Base-by-base conservation (phyloP, 495 filamentous ascomycete genomes). In the Penicillium macrosclerotiorum region DNA sequence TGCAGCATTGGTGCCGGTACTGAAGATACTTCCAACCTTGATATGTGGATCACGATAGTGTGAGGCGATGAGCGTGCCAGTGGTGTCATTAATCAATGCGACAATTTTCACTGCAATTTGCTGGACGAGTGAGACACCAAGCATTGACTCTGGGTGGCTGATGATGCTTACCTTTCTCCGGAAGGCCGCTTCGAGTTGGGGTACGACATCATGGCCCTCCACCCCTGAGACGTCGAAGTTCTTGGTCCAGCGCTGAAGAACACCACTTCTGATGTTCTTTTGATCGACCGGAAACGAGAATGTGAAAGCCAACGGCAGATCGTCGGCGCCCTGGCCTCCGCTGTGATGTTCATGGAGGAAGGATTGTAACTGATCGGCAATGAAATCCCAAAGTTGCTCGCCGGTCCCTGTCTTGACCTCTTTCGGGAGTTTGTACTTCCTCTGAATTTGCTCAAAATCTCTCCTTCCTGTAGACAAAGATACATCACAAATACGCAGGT, bases 171-270 rank as follows among this genome's bases (percentile, higher is more conserved):
- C 88, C 52, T 85, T 78, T 60, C 78, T 81, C n/a, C 75, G 71
- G 13, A 96, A 66, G 9, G 89, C 91, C 22, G 73, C 82, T 62
- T 95, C 86, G 40, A 97, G 85, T 68, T 92, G 84, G 25, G 88
- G 88, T 13, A 95, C 88, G 9, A 97, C 85, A 63, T 97, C 91
- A 9, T 87, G 64, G 32, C 90, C 92, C 64, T 96, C 91, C 25
- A 96, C 91, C 8, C 90, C 92, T 16, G 80, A 73, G 52, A 95
- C 93, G 58, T 95, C 86, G 60, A 96, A 96, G 8, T 89, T 89
- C 69, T 97, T 97, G 29, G 92, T 97, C 92, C 92, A 97, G 43
- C 88, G 81, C 64, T 96, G 92, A 45, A 97, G 72, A 27, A 95
- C 74, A 35, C 92, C 92, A 57, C 92, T 84, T 54, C 91, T 83